Base-by-base conservation (phyloP, 192 early-diverging fungal genomes). In the Backusella macrospora region DNA sequence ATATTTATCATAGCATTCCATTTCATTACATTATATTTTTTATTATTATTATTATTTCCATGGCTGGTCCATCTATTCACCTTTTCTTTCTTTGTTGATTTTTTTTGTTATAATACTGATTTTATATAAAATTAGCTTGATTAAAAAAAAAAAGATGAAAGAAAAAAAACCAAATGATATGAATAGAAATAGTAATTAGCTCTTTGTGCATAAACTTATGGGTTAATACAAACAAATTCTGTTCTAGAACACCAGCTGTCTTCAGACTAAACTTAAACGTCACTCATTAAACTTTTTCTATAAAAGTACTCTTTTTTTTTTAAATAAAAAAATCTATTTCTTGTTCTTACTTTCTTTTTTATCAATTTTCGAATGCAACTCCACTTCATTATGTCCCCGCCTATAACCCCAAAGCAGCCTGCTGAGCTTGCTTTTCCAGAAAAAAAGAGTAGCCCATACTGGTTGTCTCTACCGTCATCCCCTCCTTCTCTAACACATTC, bases 341-440 rank as follows among this genome's bases (percentile, higher is more conserved):
- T 15, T 65, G 16, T 39, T 38, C 13, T 38, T 18, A 21, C 16
- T 68, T 13, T 44, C 21, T 44, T 21, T 68, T 23, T 38, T n/a
- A 70, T 18, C 14, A 16, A 59, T 15, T 16, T 26, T 21, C 40
- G 21, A 26, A 18, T 23, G 46, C 15, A 38, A 40, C 49, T 48
- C 21, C 44, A 71, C 5, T 26, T 49, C 34, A 49, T 72, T 34
- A 44, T 72, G 37, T 72, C 71, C 3, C 62, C 71, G n/a, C 71
- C 71, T 7, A 37, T 23, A 37, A 72, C 62, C 26, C 71, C 71
- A 46, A 64, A 46, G 23, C 39, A 34, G 26, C 40, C 16, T 12
- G 23, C 1, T 29, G 39, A 72, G 23, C 29, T 42, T 15, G 18
- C 62, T 16, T 72, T 63, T 21, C n/a, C 13, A 59, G 52, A 59